Base-by-base conservation (phyloP, 2,329 filamentous ascomycete species). In the Ophiocordyceps sinensis region DNA sequence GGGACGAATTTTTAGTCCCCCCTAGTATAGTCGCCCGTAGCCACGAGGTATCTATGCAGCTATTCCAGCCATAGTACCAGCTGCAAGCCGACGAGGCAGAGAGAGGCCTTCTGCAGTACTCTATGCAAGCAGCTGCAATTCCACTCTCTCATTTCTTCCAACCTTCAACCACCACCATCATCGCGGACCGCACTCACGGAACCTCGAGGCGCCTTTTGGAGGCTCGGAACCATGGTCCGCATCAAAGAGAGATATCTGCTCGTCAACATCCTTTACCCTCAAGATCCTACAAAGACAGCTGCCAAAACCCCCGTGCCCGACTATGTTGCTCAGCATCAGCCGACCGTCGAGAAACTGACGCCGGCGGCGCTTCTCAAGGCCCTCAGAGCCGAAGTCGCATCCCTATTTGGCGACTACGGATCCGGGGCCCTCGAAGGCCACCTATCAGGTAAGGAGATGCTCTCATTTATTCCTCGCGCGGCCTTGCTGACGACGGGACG, bases 221-320 rank as follows among this genome's bases (percentile, higher is more conserved):
- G 28, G 9, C 2, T 8, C 10, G 8, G 7, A 19, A 36, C 36
- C 32, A 95, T 98, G 91, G 91, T 98, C 45, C 85, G 91, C 56
- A 77, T 96, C 51, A 98, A 98, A 64, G 83, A 94, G 62, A 81
- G 91, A 53, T 98, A 98, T 60, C 75, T 98, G 15, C 77, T 96
- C n/a, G 77, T 96, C 46, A 85, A 94, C 57, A 87, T 96, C 49
- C 71, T 96, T 37, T 95, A 95, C 54, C 86, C 88, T 0, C 71
- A 77, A 7, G 65, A 75, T 12, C 47, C 66, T 10, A 47, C 54
- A 10, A 53, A 52, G 45, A 45, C 19, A 19, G 4, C 54, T 37
- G 48, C 51, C 45, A 60, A 58, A 43, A 39, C 56, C 29, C 58
- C 62, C 50, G 51, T 71, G 54, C 60, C 82, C 56, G 60, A 75